Evolutionary conservation across 2,329 filamentous ascomycete species (phyloP).

Genomic region (Sclerotinia borealis): DNA sequence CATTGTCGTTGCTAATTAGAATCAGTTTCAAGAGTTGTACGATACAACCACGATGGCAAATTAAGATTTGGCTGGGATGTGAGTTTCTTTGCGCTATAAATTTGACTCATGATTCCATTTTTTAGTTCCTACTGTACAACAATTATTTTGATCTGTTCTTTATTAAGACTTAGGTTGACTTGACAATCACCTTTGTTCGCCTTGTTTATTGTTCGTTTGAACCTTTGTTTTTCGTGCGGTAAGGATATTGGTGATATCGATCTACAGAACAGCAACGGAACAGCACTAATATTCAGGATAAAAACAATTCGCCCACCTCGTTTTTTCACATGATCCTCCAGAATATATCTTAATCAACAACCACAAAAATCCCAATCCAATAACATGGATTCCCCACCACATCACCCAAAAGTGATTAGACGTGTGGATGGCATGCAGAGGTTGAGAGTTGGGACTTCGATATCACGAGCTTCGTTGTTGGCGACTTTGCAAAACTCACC

Average conservation of each 20-base stretch:
- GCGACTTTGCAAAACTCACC: background rate
- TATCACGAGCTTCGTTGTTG: background rate
- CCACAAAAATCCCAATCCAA: background rate
- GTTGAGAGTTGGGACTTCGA: background rate
- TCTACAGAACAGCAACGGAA: background rate
- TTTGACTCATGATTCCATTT: background rate
- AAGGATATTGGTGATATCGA: background rate
- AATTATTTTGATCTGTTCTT: background rate
- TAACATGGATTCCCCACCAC: background rate
- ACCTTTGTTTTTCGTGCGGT: background rate
- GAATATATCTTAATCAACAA: background rate
- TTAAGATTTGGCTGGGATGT: background rate
- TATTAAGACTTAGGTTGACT: too few relatives aligned
- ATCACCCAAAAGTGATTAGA: background rate
- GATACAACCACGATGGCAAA: background rate
- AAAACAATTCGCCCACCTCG: background rate
- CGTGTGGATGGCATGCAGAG: background rate
- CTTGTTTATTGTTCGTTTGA: background rate
- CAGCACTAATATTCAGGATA: background rate
- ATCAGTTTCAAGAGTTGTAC: background rate
- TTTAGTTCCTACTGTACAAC: background rate
- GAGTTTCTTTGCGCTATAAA: background rate
- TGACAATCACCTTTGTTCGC: background rate
- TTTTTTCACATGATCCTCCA: background rate
- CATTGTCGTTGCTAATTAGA: background rate